phyloP scores from a whole-genome alignment of 2,329 filamentous ascomycete species.

The Cyphellophora attinorum region DNA sequence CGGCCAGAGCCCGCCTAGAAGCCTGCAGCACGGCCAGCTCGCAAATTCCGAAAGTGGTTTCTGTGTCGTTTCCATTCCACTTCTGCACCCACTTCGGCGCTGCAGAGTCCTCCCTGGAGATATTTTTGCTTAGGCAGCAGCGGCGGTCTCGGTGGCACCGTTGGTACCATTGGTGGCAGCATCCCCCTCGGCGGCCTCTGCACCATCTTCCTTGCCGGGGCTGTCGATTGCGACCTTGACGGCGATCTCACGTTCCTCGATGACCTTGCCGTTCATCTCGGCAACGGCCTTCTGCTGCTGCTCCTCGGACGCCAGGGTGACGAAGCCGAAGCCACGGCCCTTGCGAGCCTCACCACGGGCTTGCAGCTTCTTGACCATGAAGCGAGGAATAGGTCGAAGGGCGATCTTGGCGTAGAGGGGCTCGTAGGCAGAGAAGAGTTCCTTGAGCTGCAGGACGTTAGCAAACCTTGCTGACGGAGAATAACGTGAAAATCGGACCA shows the following conservation, averaged over 20 bases:
- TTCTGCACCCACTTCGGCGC: no score
- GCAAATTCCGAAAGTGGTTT: no score
- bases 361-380: conserved; percentile 99
- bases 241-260: conserved; percentile 96
- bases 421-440: conserved; percentile 88
- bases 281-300: conserved; percentile 91
- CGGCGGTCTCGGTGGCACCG: conserved; percentile 14
- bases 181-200: conserved; percentile 31
- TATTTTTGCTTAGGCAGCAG: conserved; percentile 14
- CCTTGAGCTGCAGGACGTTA: conserved; percentile 65
- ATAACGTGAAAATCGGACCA: no score
- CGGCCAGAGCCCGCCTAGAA: no score
- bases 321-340: conserved; percentile 97
- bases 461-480: conserved; percentile 11
- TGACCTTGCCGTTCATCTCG: conserved; percentile 99
- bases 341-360: conserved; percentile 96
- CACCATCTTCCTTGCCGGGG: conserved; percentile 94
- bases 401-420: conserved; percentile 96
- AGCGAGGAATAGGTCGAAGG: conserved; percentile 93
- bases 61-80: no score
- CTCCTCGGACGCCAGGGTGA: conserved; percentile 90
- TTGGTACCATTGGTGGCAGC: conserved; percentile 14
- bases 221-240: conserved; percentile 99
- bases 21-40: no score
- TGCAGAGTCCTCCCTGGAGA: conserved; percentile 1